Base-by-base conservation (phyloP, 352 stramenopile species). In the Phytophthora pseudosyringae region DNA sequence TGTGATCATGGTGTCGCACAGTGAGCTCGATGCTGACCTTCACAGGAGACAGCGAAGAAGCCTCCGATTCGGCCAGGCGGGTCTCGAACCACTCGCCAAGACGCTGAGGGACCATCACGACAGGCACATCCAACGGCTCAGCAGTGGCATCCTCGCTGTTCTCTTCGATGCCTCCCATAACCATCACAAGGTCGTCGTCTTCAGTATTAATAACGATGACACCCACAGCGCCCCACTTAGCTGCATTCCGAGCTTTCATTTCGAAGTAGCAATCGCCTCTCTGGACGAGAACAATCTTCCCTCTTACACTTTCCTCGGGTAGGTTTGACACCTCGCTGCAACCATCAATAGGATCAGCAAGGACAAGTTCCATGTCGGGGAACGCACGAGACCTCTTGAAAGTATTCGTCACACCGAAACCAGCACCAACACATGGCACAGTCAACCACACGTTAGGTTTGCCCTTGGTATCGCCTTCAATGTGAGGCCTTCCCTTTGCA, bases 261-360 rank as follows among this genome's bases (percentile, higher is more conserved):
- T 93, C 86, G 39, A 93, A 93, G 58, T 80, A 91, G 59, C 86
- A 94, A 45, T 76, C 62, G 15, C 86, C 86, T 44, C 83, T 69
- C 18, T 72, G 69, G 8, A 78, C 77, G 15, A 94, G 54, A 35
- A 86, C 67, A 38, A 89, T 68, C 21, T 86, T 85, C 5, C 73
- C 75, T n/a, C 64, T 50, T 0, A 90, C 39, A 40, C 8, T 44
- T n/a, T 71, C 54, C n/a, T 76, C 44, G 15, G 44, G 21, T 4
- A 67, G 33, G 31, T 76, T 75, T 13, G 58, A 56, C 18, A 86
- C 62, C 25, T 76, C 72, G 3, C 58, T 75, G 38, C 83, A 94
- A 0, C 69, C 81, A 61, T 91, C 77, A 9, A 81, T 48, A 21
- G 83, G 83, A 48, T 86, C 77, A 32, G 76, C 73, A 3, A 90